Base-by-base conservation (phyloP, 257 asterid species). In the Anisodus acutangulus region DNA sequence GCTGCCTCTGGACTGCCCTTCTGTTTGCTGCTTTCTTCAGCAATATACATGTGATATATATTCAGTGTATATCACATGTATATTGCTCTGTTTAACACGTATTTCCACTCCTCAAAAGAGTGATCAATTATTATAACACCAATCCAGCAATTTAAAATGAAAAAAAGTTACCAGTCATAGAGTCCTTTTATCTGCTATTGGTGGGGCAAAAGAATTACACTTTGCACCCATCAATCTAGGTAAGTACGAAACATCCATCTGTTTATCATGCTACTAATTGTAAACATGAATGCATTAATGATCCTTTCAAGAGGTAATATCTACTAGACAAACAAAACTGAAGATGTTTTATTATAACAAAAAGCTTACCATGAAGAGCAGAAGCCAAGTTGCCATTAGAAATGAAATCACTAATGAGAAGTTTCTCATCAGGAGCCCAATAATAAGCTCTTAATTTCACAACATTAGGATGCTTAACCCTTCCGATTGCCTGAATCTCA, bases 401-500 rank as follows among this genome's bases (percentile, higher is more conserved):
- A 83, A 97, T 88, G 90, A 93, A 97, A 87, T 97, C 99, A 47
- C 97, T 94, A 3, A 97, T 93, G 64, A 97, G 98, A 92, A 97
- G 99, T 93, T 94, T 94, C 83, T 97, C 99, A 83, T 94, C 98
- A 0, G 95, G 95, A 22, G 99, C 98, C 98, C 98, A 93, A 80
- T 97, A 97, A 59, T 97, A 97, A 45, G 99, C 99, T 86, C 98
- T 91, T 87, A 97, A 80, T 89, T 88, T 97, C 84, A 94, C 98
- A 54, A 96, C 78, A 85, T 96, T 96, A 3, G 98, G 98, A 87
- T 96, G 99, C 84, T 89, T 96, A 41, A 96, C 92, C 89, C 91
- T 90, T 85, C 98, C 98, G 6, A 96, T 93, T 4, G 98, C 98
- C 89, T 94, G 98, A 85, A 93, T 91, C 85, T 96, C 99, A 0